phyloP scores from a whole-genome alignment of 2,329 filamentous ascomycete genomes.

The Botrytis cinerea region DNA sequence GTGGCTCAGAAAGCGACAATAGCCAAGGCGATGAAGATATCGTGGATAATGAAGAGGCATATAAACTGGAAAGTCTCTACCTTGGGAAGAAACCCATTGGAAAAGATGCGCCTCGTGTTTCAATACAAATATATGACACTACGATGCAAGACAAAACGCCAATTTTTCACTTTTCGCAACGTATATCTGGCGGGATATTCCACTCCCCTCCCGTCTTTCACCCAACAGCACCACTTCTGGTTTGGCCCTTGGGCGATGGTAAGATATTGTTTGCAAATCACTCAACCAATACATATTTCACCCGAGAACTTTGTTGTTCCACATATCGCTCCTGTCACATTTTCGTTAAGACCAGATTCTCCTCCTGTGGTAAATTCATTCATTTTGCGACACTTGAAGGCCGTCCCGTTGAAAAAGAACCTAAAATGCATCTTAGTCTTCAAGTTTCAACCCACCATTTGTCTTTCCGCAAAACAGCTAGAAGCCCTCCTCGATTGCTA shows the following conservation, averaged over 20 bases:
- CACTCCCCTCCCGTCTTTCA: constrained; percentile 14
- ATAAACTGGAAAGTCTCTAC: constrained; percentile 1
- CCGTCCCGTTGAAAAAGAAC: not conserved
- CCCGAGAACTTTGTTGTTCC: constrained; percentile 9
- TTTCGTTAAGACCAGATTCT: constrained; percentile 5
- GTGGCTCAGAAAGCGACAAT: not conserved
- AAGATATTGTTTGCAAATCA: constrained; percentile 14
- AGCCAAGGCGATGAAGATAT: not conserved
- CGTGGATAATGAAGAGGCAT: constrained; percentile 7
- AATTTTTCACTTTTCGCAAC: constrained; percentile 4
- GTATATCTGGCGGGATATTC: not conserved
- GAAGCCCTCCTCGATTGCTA: constrained; percentile 11
- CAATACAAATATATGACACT: constrained; percentile 4
- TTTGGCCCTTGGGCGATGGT: constrained; percentile 1
- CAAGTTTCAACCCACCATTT: constrained; percentile 15
- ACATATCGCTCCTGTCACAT: constrained; percentile 16
- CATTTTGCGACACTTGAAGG: constrained; percentile 11
- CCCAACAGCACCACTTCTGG: not conserved
- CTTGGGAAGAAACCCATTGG: not conserved
- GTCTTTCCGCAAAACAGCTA: not conserved
- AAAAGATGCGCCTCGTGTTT: not conserved
- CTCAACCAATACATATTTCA: constrained; percentile 14
- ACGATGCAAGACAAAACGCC: not conserved
- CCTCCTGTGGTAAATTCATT: constrained; percentile 5
- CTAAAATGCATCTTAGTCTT: constrained; percentile 12